A percentile compares a stretch with the other conserved stretches of the same genome.
Conservation (phyloP, 2,329 filamentous ascomycete species). For the Fonsecaea monophora region DNA sequence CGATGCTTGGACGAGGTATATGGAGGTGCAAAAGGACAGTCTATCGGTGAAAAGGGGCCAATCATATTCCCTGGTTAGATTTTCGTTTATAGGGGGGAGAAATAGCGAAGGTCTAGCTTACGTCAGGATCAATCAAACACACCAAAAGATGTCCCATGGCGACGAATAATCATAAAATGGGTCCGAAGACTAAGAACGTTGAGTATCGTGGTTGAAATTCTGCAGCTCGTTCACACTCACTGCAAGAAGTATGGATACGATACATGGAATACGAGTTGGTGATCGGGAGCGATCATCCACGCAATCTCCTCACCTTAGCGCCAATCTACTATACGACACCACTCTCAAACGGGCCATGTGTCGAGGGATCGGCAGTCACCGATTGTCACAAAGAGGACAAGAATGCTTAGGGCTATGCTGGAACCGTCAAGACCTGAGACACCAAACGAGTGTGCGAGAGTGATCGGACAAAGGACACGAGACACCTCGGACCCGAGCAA, state of each 20-base stretch:
- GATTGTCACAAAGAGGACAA: conserved; percentile 5
- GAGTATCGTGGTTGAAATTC: neutral
- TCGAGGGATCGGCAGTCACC: neutral
- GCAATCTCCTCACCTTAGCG: conserved; percentile 6
- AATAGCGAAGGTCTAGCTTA: conserved; percentile 2
- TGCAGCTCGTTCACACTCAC: conserved; percentile 24
- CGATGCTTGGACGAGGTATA: neutral
- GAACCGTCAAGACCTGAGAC: neutral
- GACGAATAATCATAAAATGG: neutral
- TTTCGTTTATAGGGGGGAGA: conserved; percentile 7
- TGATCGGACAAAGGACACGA: neutral
- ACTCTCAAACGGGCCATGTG: neutral
- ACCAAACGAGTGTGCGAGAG: neutral
- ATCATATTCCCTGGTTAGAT: neutral
- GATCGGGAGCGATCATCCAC: neutral
- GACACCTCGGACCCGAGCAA: neutral
- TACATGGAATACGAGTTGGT: neutral
- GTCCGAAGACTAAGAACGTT: neutral
- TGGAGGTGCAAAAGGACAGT: conserved; percentile 13
- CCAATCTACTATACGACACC: neutral
- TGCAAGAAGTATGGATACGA: neutral
- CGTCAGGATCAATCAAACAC: conserved; percentile 1
- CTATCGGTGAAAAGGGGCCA: conserved; percentile 6
- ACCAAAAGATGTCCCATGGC: neutral
- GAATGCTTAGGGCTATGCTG: conserved; percentile 2